A percentile compares a stretch with the other conserved stretches of the same genome.
These are phyloP conservation scores for Candida insectalens DNA, from an alignment of 805 yeast species.

Conservation along the genomic window DNA sequence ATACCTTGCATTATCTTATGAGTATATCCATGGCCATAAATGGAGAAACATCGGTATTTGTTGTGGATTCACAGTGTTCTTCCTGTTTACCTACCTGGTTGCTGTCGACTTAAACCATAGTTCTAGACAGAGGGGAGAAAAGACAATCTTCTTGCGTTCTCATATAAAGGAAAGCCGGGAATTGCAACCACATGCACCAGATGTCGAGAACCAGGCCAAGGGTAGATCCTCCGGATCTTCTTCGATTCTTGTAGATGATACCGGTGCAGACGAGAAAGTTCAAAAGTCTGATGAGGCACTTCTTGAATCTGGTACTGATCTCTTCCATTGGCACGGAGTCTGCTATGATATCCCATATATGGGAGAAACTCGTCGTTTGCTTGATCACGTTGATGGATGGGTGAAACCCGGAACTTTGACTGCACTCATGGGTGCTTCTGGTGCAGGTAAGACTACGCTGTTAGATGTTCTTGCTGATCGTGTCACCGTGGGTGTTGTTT, in stretches of 20 bases:
- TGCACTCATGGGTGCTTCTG: conserved; percentile 55
- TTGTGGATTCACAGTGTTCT: conserved; percentile 41
- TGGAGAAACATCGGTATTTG: conserved; percentile 76
- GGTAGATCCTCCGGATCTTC: neutral
- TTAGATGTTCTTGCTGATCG: conserved; percentile 41
- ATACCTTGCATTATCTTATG: conserved; percentile 38
- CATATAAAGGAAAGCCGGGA: conserved; percentile 19
- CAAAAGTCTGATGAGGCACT: conserved; percentile 2
- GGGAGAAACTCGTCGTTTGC: conserved; percentile 42
- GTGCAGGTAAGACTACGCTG: conserved; percentile 49
- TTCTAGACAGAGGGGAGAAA: conserved; percentile 58
- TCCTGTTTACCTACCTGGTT: conserved; percentile 39
- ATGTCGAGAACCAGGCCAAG: neutral
- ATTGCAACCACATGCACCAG: neutral
- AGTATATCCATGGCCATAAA: conserved; percentile 44
- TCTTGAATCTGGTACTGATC: conserved; percentile 25
- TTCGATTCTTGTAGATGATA: conserved; percentile 5
- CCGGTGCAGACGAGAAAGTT: neutral
- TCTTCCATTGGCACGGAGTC: conserved; percentile 68
- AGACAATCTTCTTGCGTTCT: conserved; percentile 41
- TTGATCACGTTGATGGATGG: conserved; percentile 64
- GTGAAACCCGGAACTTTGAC: conserved; percentile 73
- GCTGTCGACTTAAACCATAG: conserved; percentile 47
- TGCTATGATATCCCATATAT: conserved; percentile 56
- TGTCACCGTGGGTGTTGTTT: conserved; percentile 39